Conservation (phyloP, 2,329 filamentous ascomycete species). For the Talaromyces sp. region DNA sequence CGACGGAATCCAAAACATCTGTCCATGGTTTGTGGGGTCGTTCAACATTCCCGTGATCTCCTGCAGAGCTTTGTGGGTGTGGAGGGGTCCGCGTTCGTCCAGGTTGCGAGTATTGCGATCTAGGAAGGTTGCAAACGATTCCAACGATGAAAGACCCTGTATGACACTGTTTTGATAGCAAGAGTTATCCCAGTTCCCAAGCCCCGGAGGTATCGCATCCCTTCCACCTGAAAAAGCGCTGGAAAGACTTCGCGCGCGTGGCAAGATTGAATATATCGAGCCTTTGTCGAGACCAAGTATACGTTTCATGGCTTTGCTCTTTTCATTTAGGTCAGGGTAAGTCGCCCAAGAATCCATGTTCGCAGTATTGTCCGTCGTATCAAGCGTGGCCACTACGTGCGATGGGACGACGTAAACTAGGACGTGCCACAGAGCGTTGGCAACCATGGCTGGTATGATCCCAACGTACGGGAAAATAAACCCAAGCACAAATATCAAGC, state of each 20-base stretch:
- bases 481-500: conserved; percentile 24
- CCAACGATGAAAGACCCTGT: conserved; percentile 73
- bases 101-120: conserved; percentile 36
- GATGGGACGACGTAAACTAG: conserved; percentile 36
- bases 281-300: conserved; percentile 58
- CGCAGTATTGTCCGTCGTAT: conserved; percentile 40
- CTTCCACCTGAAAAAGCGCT: conserved; percentile 31
- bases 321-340: conserved; percentile 47
- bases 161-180: conserved; percentile 98
- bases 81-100: conserved; percentile 30
- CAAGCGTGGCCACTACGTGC: conserved; percentile 41
- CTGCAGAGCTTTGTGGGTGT: conserved; percentile 53
- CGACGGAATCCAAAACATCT: conserved; percentile 73
- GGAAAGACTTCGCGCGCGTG: conserved; percentile 51
- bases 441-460: conserved; percentile 23
- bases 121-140: conserved; percentile 64
- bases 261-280: conserved; percentile 55
- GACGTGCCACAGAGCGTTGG: conserved; percentile 32
- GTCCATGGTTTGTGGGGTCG: conserved; percentile 64
- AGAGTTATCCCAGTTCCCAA: conserved; percentile 91
- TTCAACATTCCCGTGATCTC: conserved; percentile 67
- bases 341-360: conserved; percentile 36
- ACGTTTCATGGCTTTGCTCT: conserved; percentile 60
- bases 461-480: conserved; percentile 26
- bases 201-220: conserved; percentile 48